Evolutionary conservation across 2,329 filamentous ascomycete genomes (phyloP).

Genomic region (Diaporthe ampelina): DNA sequence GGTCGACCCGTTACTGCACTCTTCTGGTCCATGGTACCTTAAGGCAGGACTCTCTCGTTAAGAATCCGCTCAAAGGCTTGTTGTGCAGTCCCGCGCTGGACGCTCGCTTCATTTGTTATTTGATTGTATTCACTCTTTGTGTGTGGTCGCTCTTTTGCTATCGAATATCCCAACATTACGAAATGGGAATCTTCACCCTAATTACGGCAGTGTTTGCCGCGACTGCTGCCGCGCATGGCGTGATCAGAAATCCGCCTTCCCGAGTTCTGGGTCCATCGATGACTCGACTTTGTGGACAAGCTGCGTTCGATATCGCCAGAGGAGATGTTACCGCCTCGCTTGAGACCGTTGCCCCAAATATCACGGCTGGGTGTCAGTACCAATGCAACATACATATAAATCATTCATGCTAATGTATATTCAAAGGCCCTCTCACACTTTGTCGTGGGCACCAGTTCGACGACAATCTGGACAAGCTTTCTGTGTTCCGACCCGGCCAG

Average conservation of each 20-base stretch:
- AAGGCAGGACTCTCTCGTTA: not conserved
- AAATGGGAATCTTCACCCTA: not conserved
- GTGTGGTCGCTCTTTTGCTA: not conserved
- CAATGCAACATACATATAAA: not conserved
- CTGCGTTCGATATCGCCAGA: slow-evolving; percentile 34
- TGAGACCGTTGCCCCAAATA: slow-evolving; percentile 35
- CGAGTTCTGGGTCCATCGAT: slow-evolving; percentile 18
- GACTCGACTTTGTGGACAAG: slow-evolving; percentile 26
- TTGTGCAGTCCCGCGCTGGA: slow-evolving; percentile 18
- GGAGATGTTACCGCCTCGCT: slow-evolving; percentile 30
- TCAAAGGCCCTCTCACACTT: slow-evolving; percentile 23
- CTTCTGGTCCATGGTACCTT: not conserved
- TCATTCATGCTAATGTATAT: not conserved
- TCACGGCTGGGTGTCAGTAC: slow-evolving; percentile 34
- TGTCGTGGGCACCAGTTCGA: slow-evolving; percentile 33
- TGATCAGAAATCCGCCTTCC: slow-evolving; percentile 27
- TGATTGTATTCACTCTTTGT: slow-evolving; percentile 31
- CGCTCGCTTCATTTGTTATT: slow-evolving; percentile 9
- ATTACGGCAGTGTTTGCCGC: not conserved
- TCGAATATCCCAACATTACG: not conserved
- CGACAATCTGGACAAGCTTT: slow-evolving; percentile 28
- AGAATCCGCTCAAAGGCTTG: not conserved
- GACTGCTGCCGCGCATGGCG: not conserved
- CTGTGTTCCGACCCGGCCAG: slow-evolving; percentile 31
- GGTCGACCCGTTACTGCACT: not conserved